These are phyloP conservation scores for Aspergillus sclerotiicarbonarius DNA, from an alignment of 495 filamentous ascomycete genomes.

Conservation along the genomic window DNA sequence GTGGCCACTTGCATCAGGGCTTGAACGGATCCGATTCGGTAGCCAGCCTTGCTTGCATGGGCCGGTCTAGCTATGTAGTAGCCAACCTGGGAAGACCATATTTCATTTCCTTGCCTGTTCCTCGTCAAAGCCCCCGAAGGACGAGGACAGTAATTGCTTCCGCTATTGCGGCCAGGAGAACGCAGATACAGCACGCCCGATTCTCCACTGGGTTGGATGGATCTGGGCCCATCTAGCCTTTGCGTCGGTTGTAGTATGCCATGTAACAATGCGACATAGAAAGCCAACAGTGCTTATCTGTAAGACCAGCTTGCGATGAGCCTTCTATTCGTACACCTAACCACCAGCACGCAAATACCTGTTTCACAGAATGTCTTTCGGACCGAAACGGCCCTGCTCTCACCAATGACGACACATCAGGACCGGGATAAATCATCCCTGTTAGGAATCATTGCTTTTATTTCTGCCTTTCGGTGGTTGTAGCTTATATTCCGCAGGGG, in stretches of 20 bases:
- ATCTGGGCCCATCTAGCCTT: slow-evolving; percentile 9
- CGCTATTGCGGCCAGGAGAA: not conserved
- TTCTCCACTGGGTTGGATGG: not conserved
- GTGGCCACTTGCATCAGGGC: not conserved
- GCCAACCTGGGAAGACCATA: not conserved
- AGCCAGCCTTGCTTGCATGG: not conserved
- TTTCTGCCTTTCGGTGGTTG: not conserved
- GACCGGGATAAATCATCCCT: not conserved
- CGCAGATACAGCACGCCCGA: not conserved
- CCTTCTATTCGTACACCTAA: not conserved
- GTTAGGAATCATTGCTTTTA: not conserved
- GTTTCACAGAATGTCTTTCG: not conserved
- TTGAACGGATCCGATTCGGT: not conserved
- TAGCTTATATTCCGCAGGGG: not conserved
- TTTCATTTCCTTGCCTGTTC: not conserved
- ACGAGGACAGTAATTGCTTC: not conserved
- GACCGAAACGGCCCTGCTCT: not conserved
- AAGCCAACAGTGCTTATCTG: not conserved
- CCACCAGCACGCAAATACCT: not conserved
- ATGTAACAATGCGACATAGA: not conserved
- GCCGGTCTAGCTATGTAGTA: not conserved
- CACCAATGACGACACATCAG: not conserved
- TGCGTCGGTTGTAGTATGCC: slow-evolving; percentile 1
- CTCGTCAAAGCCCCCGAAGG: not conserved
- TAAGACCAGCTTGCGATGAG: not conserved